Conservation (phyloP, 2,329 filamentous ascomycete species). For the Bipolaris oryzae region DNA sequence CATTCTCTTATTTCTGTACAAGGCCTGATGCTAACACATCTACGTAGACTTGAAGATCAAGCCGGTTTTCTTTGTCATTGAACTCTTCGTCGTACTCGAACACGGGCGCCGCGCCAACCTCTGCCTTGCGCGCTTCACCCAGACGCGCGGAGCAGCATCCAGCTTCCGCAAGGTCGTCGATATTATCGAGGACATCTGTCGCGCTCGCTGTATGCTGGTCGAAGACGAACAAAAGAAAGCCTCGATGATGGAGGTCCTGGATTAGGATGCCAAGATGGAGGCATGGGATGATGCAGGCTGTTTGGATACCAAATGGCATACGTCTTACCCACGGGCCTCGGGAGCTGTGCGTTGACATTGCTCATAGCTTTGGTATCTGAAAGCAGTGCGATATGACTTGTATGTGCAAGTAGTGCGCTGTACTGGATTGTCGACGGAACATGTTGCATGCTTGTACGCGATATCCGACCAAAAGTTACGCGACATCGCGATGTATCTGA, state of each 20-base stretch:
- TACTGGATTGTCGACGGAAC: constrained; percentile 6
- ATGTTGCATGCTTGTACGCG: constrained; percentile 9
- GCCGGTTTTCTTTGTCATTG: constrained; percentile 83
- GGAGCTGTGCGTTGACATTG: background rate
- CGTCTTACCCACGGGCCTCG: constrained; percentile 5
- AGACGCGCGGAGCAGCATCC: constrained; percentile 88
- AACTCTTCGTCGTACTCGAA: constrained; percentile 88
- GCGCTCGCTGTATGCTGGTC: constrained; percentile 69
- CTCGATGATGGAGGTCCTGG: constrained; percentile 52
- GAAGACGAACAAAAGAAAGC: constrained; percentile 57
- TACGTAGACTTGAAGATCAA: constrained; percentile 76
- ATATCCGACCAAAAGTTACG: background rate
- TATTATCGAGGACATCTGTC: constrained; percentile 73
- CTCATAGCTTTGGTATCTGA: background rate
- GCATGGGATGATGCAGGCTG: constrained; percentile 3
- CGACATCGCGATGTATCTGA: background rate
- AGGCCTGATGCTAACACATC: constrained; percentile 14
- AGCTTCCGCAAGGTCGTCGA: constrained; percentile 86
- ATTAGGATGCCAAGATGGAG: constrained; percentile 22
- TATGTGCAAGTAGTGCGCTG: background rate
- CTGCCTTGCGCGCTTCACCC: constrained; percentile 82
- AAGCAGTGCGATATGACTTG: background rate
- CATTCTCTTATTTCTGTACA: background rate
- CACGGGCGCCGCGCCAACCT: constrained; percentile 78
- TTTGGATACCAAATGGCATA: constrained; percentile 16